Evolutionary conservation across 2,329 filamentous ascomycete genomes (phyloP), one percentile per base, ranked within the genome.

Genomic region (Trichoderma koningii): DNA sequence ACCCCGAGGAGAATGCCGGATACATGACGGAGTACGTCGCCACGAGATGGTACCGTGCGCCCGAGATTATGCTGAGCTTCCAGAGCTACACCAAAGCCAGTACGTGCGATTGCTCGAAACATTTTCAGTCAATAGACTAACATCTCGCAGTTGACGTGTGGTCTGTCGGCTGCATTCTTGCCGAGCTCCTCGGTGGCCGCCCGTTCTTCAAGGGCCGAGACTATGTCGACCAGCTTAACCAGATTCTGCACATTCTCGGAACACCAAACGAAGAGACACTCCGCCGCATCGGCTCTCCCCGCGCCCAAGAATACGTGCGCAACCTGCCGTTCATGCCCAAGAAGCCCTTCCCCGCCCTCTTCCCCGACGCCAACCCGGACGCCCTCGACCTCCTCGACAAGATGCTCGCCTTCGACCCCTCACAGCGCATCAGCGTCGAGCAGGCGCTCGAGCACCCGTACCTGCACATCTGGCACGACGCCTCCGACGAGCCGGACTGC

Each of bases 1-100:
- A 98, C 71, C 95, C 95, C 1, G 92, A 99, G 78, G 94, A 99
- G 81, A 98, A 98, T 76, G 95, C 95, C 19, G 95, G 95, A 23
- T 99, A 98, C 80, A 98, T 99, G 95, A 99, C 95, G 12, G 95
- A 99, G 80, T 99, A 99, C 74, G 95, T 99, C 64, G 95, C 95
- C 57, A 99, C 95, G 60, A 87, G 95, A 81, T 99, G 95, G 95
- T 99, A 87, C 74, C 83, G 85, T 80, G 95, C 95, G 3, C 95
- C 95, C 5, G 95, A 99, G 79, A 99, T 99, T 72, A 99, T 99
- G 95, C 82, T 99, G 78, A 97, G 93, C 82, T 99, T 99, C 87
- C 94, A 98, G 80, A 97, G 93, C 82, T 99, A 99, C 80, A 99
- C 95, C 73, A 99, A 99, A 92, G 95, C 95, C 71, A 99, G 95